Conservation (phyloP, 2,329 filamentous ascomycete genomes). For the Fusarium piperis region DNA sequence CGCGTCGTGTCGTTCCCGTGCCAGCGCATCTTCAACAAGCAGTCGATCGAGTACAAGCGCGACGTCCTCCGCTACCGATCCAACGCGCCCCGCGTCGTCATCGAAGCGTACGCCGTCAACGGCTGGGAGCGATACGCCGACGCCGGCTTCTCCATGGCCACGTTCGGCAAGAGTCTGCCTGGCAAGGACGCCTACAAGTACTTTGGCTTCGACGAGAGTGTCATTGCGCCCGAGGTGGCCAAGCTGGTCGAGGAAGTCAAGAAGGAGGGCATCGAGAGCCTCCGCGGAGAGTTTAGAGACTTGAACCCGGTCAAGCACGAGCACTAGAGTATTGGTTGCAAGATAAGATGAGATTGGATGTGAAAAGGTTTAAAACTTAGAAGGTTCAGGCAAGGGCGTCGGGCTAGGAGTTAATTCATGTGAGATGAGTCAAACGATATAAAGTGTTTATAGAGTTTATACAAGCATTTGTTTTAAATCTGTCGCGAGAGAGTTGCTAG, state of each 20-base stretch:
- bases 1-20: constrained; percentile 58
- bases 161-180: constrained; percentile 66
- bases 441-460: constrained; percentile 15
- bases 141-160: constrained; percentile 62
- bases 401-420: constrained; percentile 18
- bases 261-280: constrained; percentile 42
- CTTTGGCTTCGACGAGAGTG: constrained; percentile 63
- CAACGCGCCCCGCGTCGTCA: constrained; percentile 62
- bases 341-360: background rate
- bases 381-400: background rate
- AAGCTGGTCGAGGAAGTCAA: constrained; percentile 45
- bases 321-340: constrained; percentile 15
- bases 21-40: constrained; percentile 54
- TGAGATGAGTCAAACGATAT: constrained; percentile 9
- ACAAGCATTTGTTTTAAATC: constrained; percentile 5
- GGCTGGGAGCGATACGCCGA: constrained; percentile 71
- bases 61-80: constrained; percentile 54
- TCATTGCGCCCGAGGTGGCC: constrained; percentile 51
- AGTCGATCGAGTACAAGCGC: constrained; percentile 56
- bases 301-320: constrained; percentile 39
- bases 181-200: constrained; percentile 64
- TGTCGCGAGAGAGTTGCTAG: background rate
- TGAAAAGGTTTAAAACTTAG: constrained; percentile 10
- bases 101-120: constrained; percentile 67
- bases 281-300: constrained; percentile 47